These are phyloP conservation scores for Candolleomyces efflorescens DNA, from an alignment of 768 basidiomycete species.

Conservation along the genomic window DNA sequence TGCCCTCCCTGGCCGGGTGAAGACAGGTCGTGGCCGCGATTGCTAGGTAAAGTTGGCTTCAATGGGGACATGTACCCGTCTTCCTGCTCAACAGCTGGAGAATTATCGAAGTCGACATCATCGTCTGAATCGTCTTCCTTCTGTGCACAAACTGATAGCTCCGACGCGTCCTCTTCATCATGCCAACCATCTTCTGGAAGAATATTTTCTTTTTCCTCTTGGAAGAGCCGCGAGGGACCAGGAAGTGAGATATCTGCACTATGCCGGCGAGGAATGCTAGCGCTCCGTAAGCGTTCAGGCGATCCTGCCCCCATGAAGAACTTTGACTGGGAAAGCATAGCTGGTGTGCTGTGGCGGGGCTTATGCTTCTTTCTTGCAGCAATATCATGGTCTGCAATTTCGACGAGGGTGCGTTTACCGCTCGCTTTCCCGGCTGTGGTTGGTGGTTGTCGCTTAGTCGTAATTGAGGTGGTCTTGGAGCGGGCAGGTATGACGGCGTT, in stretches of 20 bases:
- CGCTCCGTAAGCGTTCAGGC: conserved; percentile 1
- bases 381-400: conserved; percentile 65
- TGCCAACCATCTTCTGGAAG: conserved; percentile 17
- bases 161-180: conserved; percentile 17
- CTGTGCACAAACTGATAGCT: conserved; percentile 16
- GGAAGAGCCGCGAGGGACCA: conserved; percentile 29
- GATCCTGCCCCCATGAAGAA: conserved; percentile 28
- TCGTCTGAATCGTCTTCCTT: conserved; percentile 27
- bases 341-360: conserved; percentile 17
- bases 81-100: conserved; percentile 61
- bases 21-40: conserved; percentile 16
- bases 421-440: conserved; percentile 50
- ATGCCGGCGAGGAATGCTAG: conserved; percentile 17
- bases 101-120: conserved; percentile 32
- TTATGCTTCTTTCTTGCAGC: conserved; percentile 43
- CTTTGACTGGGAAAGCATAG: conserved; percentile 26
- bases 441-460: conserved; percentile 16
- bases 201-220: conserved; percentile 41
- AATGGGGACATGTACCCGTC: conserved; percentile 81
- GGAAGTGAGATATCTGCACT: conserved; percentile 14
- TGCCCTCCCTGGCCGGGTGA: neutral
- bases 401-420: conserved; percentile 71
- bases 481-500: conserved; percentile 36
- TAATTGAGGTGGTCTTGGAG: conserved; percentile 10
- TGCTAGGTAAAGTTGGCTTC: conserved; percentile 38